Base-by-base conservation (phyloP, 1,139 yeast genomes). In the Suhomyces bokatorum region DNA sequence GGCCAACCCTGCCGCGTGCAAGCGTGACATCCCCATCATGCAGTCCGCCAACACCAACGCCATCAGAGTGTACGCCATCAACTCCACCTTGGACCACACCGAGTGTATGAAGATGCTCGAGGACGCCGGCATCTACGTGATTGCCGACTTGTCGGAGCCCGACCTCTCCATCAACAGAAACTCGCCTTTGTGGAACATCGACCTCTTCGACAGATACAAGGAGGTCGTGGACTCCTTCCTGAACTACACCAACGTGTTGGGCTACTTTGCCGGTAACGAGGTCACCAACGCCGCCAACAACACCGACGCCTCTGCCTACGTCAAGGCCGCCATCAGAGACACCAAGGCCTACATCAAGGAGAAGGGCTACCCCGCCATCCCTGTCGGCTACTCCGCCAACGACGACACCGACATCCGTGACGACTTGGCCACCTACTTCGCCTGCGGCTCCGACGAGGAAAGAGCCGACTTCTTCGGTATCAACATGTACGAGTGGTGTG, bases 401-500 rank as follows among this genome's bases (percentile, higher is more conserved):
- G 96, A 89, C 65, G 95, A 86, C 56, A 70, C 80, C 35, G 77
- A 77, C 36, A 87, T 85, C 58, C 81, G 96, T 63, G 78, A 77
- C 50, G 69, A 80, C 34, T 77, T 86, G 53, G 96, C 96, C 43
- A 83, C 84, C 62, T 89, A 87, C 73, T 85, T 89, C 66, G 80
- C 87, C 60, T 88, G 96, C 70, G 93, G 93, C 65, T 80, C 75
- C 49, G 68, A 65, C 20, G 58, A 54, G 14, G 83, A 66, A 37
- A 76, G 77, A 55, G 95, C 95, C 45, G 97, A 90, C 67, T 88
- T 90, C 74, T 89, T 87, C 65, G 97, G 96, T 73, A 83, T 89
- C 61, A 90, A 90, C 80, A 87, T 87, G 89, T 90, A 90, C 75
- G 95, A 87, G 73, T 90, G 97, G 97, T 90, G 97, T 77, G 97